These are phyloP conservation scores for Citrullus mucosospermus DNA, from an alignment of 306 rosid genomes.

Conservation along the genomic window DNA sequence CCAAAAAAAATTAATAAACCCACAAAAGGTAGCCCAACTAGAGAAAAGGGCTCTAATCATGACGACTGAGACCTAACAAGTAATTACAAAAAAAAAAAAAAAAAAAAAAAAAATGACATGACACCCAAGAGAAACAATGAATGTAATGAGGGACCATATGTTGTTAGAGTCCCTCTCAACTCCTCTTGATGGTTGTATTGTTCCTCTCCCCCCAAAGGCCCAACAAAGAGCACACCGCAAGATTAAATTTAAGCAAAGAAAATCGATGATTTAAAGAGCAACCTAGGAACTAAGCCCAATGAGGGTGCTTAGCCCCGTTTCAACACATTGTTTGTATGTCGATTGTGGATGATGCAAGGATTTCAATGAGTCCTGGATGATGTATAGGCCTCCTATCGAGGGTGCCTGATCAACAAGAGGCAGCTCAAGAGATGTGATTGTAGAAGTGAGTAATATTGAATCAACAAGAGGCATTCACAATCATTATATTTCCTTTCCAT, in stretches of 20 bases:
- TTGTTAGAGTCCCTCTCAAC: not conserved
- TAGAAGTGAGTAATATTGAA: not conserved
- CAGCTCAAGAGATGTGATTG: not conserved
- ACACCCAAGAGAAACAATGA: no score
- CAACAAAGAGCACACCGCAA: not conserved
- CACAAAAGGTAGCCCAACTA: not conserved
- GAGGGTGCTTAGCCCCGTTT: not conserved
- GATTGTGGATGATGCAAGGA: not conserved
- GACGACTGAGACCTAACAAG: not conserved
- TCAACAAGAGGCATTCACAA: not conserved
- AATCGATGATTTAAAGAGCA: not conserved
- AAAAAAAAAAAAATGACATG: no score
- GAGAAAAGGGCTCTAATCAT: not conserved
- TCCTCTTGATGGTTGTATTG: not conserved
- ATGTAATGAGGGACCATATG: not conserved
- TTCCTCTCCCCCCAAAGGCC: not conserved
- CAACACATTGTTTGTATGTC: not conserved
- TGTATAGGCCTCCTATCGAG: not conserved
- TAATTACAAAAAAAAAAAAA: no score
- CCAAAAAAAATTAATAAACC: no score
- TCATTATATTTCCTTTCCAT: not conserved
- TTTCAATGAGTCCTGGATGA: not conserved
- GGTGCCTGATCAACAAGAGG: not conserved
- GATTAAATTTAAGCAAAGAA: not conserved
- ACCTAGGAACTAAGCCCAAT: not conserved